Evolutionary conservation across 371 early-diverging fungal genomes (phyloP), one percentile per base, ranked within the genome.

Genomic region (Apophysomyces trapeziformis): DNA sequence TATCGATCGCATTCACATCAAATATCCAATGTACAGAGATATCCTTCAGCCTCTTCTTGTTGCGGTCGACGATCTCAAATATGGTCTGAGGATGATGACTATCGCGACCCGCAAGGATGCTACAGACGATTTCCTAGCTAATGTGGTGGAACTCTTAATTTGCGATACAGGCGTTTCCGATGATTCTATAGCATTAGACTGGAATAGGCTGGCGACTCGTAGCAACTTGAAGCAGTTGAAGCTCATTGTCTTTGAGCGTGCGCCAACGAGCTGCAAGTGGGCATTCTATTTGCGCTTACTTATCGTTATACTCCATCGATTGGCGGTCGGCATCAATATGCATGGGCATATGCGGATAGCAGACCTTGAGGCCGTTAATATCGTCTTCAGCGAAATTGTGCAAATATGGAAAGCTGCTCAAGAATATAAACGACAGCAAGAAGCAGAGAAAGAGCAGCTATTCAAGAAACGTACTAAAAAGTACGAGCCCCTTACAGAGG

Each of bases 41-140:
- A 83, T 96, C 16, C 73, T 92, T 0, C 92, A 91, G 45, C 96
- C 96, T 5, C 64, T 92, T 26, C 72, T 85, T 38, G 76, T 90
- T 5, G 88, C 90, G 7, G 77, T 94, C 0, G 87, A 89, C 65
- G 90, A 92, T 65, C 68, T 95, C 73, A 91, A 92, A 71, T 90
- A 88, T 72, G 96, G 95, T 63, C 58, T 95, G 14, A 84, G 92
- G 11, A 69, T 91, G 45, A 66, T 89, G 58, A 74, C 85, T 3
- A 73, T 77, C 11, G 68, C 73, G 5, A 63, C 59, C 26, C 72
- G 75, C 13, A 63, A 66, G 26, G 69, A 70, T 56, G 58, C 71
- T n/a, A 68, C 69, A 0, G 75, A 78, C 41, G 67, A 61, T 13
- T 78, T 76, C 43, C 60, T 75, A 16, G 72, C 74, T 21, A 71